Conservation (phyloP, 1,284 basidiomycete genomes). For the Papiliotrema nemorosa region DNA sequence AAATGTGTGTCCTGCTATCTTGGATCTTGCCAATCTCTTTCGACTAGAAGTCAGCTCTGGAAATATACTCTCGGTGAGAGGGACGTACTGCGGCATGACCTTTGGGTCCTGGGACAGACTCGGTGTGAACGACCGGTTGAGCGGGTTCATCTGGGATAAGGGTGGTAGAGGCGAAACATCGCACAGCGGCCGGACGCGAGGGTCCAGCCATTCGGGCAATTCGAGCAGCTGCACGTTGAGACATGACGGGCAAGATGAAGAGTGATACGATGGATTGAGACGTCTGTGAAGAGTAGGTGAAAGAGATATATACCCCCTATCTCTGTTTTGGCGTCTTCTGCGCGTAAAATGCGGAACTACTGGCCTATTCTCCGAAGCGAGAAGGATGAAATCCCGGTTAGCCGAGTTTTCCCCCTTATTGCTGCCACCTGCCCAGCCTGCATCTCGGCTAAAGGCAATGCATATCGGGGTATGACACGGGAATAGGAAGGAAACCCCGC, state of each 20-base stretch:
- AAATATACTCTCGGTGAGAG: neutral
- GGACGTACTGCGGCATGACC: slow-evolving; percentile 1
- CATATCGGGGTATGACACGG: too few species aligned
- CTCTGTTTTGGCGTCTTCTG: too few species aligned
- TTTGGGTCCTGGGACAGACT: slow-evolving; percentile 3
- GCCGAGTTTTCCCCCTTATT: too few species aligned
- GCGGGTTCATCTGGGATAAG: slow-evolving; percentile 4
- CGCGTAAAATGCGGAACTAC: too few species aligned
- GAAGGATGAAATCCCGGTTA: too few species aligned
- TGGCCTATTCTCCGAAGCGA: too few species aligned
- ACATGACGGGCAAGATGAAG: neutral
- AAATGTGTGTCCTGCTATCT: slow-evolving; percentile 5
- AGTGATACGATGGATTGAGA: too few species aligned
- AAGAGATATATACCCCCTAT: too few species aligned
- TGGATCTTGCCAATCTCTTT: slow-evolving; percentile 3
- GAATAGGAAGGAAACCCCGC: too few species aligned
- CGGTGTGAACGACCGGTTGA: neutral
- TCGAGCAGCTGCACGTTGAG: neutral
- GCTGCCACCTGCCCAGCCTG: too few species aligned
- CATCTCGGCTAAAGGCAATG: too few species aligned
- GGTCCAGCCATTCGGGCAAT: neutral
- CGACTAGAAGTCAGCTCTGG: slow-evolving; percentile 2
- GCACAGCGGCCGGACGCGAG: neutral
- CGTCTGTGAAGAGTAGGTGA: too few species aligned
- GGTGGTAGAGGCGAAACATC: neutral